Evolutionary conservation across 441 rosid species (phyloP).

Genomic region (Mallotus repandus): DNA sequence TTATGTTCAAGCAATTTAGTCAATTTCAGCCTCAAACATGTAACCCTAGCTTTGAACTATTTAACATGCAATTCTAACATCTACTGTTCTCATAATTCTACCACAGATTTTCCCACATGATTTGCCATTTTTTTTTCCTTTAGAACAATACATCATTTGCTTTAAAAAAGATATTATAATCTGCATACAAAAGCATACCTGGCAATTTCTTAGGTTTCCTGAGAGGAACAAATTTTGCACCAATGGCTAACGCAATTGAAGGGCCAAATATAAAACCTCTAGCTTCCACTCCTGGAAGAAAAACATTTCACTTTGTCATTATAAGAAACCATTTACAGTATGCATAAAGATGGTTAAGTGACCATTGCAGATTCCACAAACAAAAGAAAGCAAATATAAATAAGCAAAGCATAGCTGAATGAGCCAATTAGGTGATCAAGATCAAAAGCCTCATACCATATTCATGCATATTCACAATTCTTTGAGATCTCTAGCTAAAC

Average conservation of each 20-base stretch:
- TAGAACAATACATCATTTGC: neutral
- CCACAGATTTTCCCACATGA: no score
- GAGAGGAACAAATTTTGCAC: slow-evolving; percentile 92
- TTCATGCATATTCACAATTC: no score
- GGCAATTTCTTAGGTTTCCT: slow-evolving; percentile 89
- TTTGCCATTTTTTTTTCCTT: no score
- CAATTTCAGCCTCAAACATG: neutral
- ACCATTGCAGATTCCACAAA: neutral
- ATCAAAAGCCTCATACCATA: neutral
- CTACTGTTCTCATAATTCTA: no score
- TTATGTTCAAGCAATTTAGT: neutral
- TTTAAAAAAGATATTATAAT: neutral
- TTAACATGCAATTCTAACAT: neutral
- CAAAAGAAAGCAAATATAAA: neutral
- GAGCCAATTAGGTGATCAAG: neutral
- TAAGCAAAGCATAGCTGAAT: neutral
- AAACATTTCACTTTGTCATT: slow-evolving; percentile 2
- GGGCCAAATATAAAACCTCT: slow-evolving; percentile 96
- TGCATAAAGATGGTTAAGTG: neutral
- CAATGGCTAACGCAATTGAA: slow-evolving; percentile 87
- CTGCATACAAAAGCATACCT: slow-evolving; percentile 37
- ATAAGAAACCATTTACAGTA: neutral
- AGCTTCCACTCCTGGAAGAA: slow-evolving; percentile 77
- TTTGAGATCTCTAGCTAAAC: no score
- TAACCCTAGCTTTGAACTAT: no score